Evolutionary conservation across 2,329 filamentous ascomycete species (phyloP), one percentile per base, ranked within the genome.

Genomic region (Ophiostoma perfectum): DNA sequence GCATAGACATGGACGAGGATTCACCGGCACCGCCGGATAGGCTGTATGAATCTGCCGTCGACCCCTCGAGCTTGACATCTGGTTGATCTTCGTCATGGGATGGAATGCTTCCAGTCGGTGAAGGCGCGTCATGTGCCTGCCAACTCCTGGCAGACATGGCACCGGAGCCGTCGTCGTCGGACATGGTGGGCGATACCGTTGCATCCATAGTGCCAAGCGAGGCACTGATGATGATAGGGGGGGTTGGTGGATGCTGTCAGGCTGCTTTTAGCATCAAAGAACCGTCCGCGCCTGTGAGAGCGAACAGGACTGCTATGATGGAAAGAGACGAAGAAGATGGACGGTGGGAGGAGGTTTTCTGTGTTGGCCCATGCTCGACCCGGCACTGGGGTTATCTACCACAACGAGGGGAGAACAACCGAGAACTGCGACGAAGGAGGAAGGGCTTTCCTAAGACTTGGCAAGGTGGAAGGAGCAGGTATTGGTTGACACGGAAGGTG

Each of bases 1-100:
- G 90, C 60, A 42, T 42, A 18, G 55, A 60, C 72, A 81, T 79
- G 52, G 78, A 44, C 27, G 41, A 79, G n/a, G 80, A 75, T 16
- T 77, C 76, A 66, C 79, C 78, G 7, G 39, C 47, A 7, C 39
- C 41, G 67, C 64, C 64, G 36, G 44, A 42, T 44, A 64, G 47
- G 39, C 18, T 47, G 11, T 64, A 58, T 49, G 66, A 38, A 49
- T 70, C 68, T 42, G 58, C 60, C n/a, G 38, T 63, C 7, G 69
- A 55, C 9, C 60, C 66, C 44, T 71, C 71, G 0, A 27, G 44
- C 41, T 72, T 72, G 41, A 71, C 45, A 1, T 69, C 47, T 45
- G 39, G 58, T 11, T 67, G 69, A 8, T 68, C 67, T 27, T 66
- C 67, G 63, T 70, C 67, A 38, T 39, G 49, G 2, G 68, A 70